Base-by-base conservation (phyloP, 2,329 filamentous ascomycete species). In the Claviceps capensis region DNA sequence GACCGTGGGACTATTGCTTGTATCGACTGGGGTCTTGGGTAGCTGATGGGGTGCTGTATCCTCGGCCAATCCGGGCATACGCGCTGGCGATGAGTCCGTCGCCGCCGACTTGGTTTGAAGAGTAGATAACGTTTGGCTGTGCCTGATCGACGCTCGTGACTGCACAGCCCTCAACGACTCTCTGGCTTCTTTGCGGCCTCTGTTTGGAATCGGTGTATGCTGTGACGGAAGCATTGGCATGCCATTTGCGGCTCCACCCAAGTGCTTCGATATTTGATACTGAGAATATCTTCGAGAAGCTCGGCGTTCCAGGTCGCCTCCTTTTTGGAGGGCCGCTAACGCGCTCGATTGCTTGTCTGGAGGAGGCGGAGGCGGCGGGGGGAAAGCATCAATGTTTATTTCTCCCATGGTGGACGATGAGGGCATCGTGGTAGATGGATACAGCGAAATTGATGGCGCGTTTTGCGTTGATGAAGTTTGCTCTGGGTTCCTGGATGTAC, bases 251-350 rank as follows among this genome's bases (percentile, higher is more conserved):
- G 85, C 83, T 16, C 82, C 79, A 11, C 91, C 91, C 2, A 97
- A 74, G 61, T 95, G 89, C 64, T 96, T 97, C 46, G 88, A 88
- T 59, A 98, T 95, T 63, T 98, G 93, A 65, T 97, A 98, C 50
- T 89, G 86, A 2, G 93, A 97, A 65, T 97, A 98, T 62, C 93
- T 78, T 59, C 91, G 79, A 14, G 93, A 98, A 1, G 93, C 93
- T 64, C 93, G 79, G 63, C 93, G 81, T 69, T 98, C 93, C 48
- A 98, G 72, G 58, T 96, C 90, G 19, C 91, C 91, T 37, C 90
- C 90, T 67, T 89, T 82, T 68, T 97, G 93, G 58, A 98, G 69
- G 49, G 90, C 89, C 48, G 88, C 88, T 50, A 98, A 73, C 5
- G 93, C 93, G 71, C 95, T 94, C 60, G 93, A 86, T 60, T 89